Base-by-base conservation (phyloP, 2,329 filamentous ascomycete genomes). In the Orbilia oligospora region DNA sequence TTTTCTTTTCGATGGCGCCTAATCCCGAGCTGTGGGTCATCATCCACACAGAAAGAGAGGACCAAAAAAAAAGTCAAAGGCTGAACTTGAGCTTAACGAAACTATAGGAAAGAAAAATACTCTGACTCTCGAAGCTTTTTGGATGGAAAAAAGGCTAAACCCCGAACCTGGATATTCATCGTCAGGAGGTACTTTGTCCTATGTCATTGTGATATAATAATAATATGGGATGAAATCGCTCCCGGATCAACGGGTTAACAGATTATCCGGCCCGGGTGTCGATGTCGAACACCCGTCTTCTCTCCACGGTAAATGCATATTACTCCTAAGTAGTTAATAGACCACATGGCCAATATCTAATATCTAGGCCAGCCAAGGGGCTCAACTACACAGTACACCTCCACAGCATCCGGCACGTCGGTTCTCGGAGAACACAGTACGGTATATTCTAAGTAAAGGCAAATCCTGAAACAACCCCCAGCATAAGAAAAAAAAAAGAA, bases 1-100 rank as follows among this genome's bases (percentile, higher is more conserved):
- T 22, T n/a, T n/a, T n/a, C 3, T 44, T 61, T 44, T 65, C 41
- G 61, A 67, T 73, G 61, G 70, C 70, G 70, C 70, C 61, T 73
- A 73, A 67, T 67, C 49, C 61, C 48, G 33, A 55, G 56, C 30
- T 36, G 33, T 72, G 58, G n/a, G n/a, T 18, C 14, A n/a, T 18
- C 69, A 33, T 41, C 56, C 48, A 16, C 36, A 30, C 27, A 30
- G 27, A 6, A 36, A 9, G 33, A 1, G 5, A 9, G 5, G 33
- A 8, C 10, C 5, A 22, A 8, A 27, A 16, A 20, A 36, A 65
- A 51, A 38, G 22, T 49, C 38, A 48, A 72, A n/a, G n/a, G 38
- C 49, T 14, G 49, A 72, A 18, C 33, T 72, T 33, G 56, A 58
- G 70, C 56, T 61, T 72, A 51, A n/a, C n/a, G n/a, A n/a, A 30